Evolutionary conservation across 306 rosid species (phyloP), one percentile per base, ranked within the genome.

Genomic region (Medicago ruthenica): DNA sequence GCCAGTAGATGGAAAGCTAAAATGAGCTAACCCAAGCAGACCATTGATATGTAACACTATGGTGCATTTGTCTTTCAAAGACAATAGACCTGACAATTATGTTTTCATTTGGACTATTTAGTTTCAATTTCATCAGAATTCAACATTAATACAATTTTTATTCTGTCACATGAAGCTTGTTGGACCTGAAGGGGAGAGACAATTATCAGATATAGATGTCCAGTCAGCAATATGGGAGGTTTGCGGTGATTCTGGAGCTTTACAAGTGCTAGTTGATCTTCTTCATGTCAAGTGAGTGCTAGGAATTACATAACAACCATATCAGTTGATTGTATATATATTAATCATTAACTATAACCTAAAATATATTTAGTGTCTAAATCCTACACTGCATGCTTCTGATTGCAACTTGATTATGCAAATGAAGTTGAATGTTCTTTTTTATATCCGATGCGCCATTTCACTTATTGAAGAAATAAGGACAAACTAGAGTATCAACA

Each of bases 191-290:
- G 87, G 80, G 82, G 90, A 83, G 71, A 86, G 89, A 80, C 72
- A 88, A 62, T 90, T 86, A 45, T 86, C 93, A 78, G 93, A 92
- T 53, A 70, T 85, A 22, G 97, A 95, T 80, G 97, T 90, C 81
- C 96, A 81, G 50, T 88, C 97, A 12, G 99, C 96, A 12, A 80
- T 92, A 64, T 95, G 99, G 97, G 99, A 95, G 84, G 93, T 88
- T 71, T 95, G 99, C 13, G 97, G 99, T 9, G 93, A 95, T 83
- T 90, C 92, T 12, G 92, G 97, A 85, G 99, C 99, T 76, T 64
- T 92, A 80, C 97, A 95, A 74, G 67, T 92, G 80, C 99, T 95
- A 20, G 90, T 90, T 67, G 97, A 95, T 90, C 99, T 95, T 85
- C 97, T 95, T 79, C 85, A 81, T 45, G 88, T 79, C 68, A 90